Percentiles rank a stretch among this genome's conserved stretches.
Conservation (phyloP, 805 yeast genomes). For the Schwanniomyces pseudopolymorphus region DNA sequence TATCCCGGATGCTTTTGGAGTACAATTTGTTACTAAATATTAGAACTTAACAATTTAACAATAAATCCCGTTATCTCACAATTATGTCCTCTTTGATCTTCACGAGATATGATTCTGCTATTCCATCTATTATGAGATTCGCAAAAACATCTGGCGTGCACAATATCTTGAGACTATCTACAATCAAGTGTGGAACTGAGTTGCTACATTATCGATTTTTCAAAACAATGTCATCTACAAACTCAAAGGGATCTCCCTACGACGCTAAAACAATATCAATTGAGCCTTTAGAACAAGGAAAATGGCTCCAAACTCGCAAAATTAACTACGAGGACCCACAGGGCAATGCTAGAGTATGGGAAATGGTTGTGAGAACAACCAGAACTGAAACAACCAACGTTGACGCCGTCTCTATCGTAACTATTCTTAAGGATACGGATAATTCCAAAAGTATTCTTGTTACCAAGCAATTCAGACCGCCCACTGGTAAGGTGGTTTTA, state of each 20-base stretch:
- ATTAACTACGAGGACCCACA: slow-evolving; percentile 71
- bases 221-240: slow-evolving; percentile 7
- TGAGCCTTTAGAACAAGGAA: slow-evolving; percentile 36
- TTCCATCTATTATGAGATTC: neutral
- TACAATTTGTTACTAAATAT: too few relatives aligned
- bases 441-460: slow-evolving; percentile 45
- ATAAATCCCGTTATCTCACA: too few relatives aligned
- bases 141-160: slow-evolving; percentile 2
- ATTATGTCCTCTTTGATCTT: neutral
- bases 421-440: slow-evolving; percentile 57
- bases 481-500: slow-evolving; percentile 81
- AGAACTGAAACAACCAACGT: slow-evolving; percentile 56
- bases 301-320: slow-evolving; percentile 56
- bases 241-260: slow-evolving; percentile 32
- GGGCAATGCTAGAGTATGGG: slow-evolving; percentile 79
- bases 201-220: neutral
- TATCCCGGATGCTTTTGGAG: neutral
- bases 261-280: slow-evolving; percentile 30
- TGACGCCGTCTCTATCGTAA: slow-evolving; percentile 92
- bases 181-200: neutral
- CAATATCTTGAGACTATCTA: neutral
- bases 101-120: neutral
- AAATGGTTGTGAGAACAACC: slow-evolving; percentile 80
- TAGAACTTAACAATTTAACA: too few relatives aligned
- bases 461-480: slow-evolving; percentile 92